Evolutionary conservation across 257 asterid species (phyloP).

Genomic region (Echium plantagineum): DNA sequence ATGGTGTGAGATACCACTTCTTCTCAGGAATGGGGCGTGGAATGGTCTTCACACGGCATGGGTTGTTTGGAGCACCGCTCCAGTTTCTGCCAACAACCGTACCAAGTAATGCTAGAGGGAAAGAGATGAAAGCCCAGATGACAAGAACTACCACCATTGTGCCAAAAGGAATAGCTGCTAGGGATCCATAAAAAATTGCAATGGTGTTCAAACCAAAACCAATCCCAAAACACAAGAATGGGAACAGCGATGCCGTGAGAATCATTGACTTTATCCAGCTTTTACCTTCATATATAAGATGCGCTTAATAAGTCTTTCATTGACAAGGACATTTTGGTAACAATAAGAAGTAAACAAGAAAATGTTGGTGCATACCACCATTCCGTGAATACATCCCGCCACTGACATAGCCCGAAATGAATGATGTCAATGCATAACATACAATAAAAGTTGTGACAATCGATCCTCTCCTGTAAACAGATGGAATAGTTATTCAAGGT

Average conservation of each 20-base stretch:
- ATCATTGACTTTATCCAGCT: slow-evolving; percentile 74
- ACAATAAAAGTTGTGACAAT: slow-evolving; percentile 60
- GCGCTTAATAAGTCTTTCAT: not conserved
- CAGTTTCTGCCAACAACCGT: slow-evolving; percentile 78
- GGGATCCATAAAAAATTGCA: slow-evolving; percentile 75
- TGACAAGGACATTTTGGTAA: not conserved
- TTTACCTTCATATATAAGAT: slow-evolving; percentile 42
- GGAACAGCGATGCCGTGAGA: slow-evolving; percentile 79
- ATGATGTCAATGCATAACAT: slow-evolving; percentile 75
- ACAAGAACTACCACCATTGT: slow-evolving; percentile 67
- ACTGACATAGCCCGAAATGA: slow-evolving; percentile 74
- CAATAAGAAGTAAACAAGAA: slow-evolving; percentile 8
- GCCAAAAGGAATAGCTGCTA: slow-evolving; percentile 83
- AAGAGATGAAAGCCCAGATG: slow-evolving; percentile 78
- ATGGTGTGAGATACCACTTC: slow-evolving; percentile 76
- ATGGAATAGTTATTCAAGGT: not conserved
- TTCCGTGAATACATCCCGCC: slow-evolving; percentile 71
- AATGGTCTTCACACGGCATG: slow-evolving; percentile 81
- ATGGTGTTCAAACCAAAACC: slow-evolving; percentile 59
- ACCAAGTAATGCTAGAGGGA: slow-evolving; percentile 82
- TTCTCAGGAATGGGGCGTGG: slow-evolving; percentile 86
- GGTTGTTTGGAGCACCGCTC: slow-evolving; percentile 75
- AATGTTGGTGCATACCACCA: slow-evolving; percentile 43
- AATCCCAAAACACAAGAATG: slow-evolving; percentile 66
- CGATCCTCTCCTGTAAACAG: slow-evolving; percentile 61